phyloP scores from a whole-genome alignment of 1,284 basidiomycete species.

The Amylostereum chailletii region DNA sequence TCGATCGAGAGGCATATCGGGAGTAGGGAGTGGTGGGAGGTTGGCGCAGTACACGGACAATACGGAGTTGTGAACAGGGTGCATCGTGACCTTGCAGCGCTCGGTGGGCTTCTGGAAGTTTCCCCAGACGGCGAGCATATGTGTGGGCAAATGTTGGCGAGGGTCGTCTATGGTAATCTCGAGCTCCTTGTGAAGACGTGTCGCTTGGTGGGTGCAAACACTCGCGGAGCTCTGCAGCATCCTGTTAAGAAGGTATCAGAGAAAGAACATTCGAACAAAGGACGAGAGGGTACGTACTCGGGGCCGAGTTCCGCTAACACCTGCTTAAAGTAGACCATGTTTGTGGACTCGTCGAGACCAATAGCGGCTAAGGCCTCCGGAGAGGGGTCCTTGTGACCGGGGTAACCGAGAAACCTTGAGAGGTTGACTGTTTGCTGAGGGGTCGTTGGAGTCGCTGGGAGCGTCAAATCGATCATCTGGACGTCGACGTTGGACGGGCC shows the following conservation, averaged over 20 bases:
- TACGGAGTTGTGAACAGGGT: slow-evolving; percentile 48
- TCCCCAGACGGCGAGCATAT: slow-evolving; percentile 45
- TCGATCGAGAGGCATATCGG: slow-evolving; percentile 13
- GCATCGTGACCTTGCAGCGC: slow-evolving; percentile 32
- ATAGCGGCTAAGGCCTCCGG: not conserved
- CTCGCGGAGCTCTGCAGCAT: slow-evolving; percentile 8
- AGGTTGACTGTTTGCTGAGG: slow-evolving; percentile 1
- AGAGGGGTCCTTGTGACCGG: slow-evolving; percentile 12
- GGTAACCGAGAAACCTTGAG: slow-evolving; percentile 10
- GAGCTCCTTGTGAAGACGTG: slow-evolving; percentile 18
- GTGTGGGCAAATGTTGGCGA: slow-evolving; percentile 34
- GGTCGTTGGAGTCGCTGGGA: not conserved
- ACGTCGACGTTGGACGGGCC: not conserved
- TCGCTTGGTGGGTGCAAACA: slow-evolving; percentile 11
- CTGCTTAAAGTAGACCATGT: too few relatives aligned
- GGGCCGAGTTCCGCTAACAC: not conserved
- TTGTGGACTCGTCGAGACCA: not conserved
- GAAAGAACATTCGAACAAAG: not conserved
- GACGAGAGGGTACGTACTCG: not conserved
- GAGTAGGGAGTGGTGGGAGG: slow-evolving; percentile 30
- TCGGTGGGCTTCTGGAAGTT: slow-evolving; percentile 18
- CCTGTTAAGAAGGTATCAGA: slow-evolving; percentile 4
- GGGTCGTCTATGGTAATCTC: slow-evolving; percentile 5
- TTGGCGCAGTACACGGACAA: slow-evolving; percentile 45
- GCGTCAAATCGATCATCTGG: slow-evolving; percentile 6